A percentile compares a stretch with the other conserved stretches of the same genome.
Evolutionary conservation across 768 basidiomycete genomes (phyloP).

Genomic region (Dioszegia aurantiaca): DNA sequence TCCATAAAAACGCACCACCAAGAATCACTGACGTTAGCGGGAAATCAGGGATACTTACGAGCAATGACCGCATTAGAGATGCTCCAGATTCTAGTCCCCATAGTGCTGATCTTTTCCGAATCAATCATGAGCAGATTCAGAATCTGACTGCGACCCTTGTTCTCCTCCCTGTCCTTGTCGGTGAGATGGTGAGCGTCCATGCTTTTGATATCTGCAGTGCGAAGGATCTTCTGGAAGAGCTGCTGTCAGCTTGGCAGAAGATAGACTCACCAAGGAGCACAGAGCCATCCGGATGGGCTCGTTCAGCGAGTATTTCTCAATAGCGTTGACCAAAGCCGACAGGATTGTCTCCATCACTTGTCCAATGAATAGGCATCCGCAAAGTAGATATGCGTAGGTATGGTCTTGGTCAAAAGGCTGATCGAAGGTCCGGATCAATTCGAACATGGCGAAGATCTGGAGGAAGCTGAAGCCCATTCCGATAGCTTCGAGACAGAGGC

Average conservation of each 20-base stretch:
- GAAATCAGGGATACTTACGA: background rate
- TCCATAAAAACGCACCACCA: conserved; percentile 31
- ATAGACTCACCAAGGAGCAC: conserved; percentile 32
- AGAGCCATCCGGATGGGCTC: conserved; percentile 37
- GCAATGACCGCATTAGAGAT: conserved; percentile 26
- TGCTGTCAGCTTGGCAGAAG: background rate
- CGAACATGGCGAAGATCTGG: conserved; percentile 31
- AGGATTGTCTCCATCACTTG: conserved; percentile 33
- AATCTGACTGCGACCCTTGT: conserved; percentile 31
- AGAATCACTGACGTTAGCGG: conserved; percentile 32
- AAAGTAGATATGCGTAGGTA: conserved; percentile 44
- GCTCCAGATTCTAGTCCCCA: conserved; percentile 31
- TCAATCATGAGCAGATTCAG: conserved; percentile 47
- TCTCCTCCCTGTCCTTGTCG: conserved; percentile 18
- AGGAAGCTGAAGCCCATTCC: conserved; percentile 25
- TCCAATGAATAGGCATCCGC: conserved; percentile 36
- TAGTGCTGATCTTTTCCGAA: conserved; percentile 27
- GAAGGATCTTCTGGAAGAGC: conserved; percentile 45
- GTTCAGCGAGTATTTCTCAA: conserved; percentile 40
- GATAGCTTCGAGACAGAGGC: conserved; percentile 23
- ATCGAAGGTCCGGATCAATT: conserved; percentile 40
- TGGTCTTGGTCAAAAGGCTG: conserved; percentile 24
- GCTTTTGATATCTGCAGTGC: conserved; percentile 37
- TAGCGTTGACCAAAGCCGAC: conserved; percentile 17
- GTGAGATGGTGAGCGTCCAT: conserved; percentile 36